Percentiles rank a stretch among this genome's conserved stretches.
Evolutionary conservation across 768 basidiomycete genomes (phyloP).

Genomic region (Phallus indusiatus): DNA sequence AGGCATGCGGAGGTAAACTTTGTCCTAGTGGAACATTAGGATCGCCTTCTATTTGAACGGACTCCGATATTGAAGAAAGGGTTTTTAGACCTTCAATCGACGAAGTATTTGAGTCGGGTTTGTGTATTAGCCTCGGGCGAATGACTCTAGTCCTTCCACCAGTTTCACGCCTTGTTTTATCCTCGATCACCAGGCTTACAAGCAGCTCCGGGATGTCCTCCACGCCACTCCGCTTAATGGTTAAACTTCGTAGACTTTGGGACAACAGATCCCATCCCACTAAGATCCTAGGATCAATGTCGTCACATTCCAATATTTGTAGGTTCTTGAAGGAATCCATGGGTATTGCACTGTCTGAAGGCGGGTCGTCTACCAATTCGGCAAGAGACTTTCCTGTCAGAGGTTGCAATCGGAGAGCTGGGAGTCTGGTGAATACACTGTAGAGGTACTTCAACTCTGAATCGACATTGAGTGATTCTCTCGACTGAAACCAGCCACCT

Average conservation of each 20-base stretch:
- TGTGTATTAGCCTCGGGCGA: constrained; percentile 28
- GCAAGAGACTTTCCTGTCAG: constrained; percentile 43
- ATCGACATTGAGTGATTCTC: constrained; percentile 52
- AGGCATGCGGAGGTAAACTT: constrained; percentile 42
- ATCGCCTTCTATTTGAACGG: constrained; percentile 13
- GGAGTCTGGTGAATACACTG: constrained; percentile 85
- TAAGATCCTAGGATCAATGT: constrained; percentile 74
- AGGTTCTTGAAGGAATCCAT: constrained; percentile 81
- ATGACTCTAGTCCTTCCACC: constrained; percentile 42
- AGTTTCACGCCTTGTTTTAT: constrained; percentile 50
- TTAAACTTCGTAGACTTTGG: constrained; percentile 61
- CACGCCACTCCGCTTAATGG: constrained; percentile 68
- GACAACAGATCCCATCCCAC: constrained; percentile 79
- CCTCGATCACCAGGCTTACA: constrained; percentile 67
- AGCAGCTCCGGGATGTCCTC: constrained; percentile 76
- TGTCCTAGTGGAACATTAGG: constrained; percentile 24
- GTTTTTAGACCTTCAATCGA: constrained; percentile 43
- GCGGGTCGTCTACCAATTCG: constrained; percentile 60
- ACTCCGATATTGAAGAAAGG: constrained; percentile 49
- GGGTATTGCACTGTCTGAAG: constrained; percentile 67
- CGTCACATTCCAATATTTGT: constrained; percentile 60
- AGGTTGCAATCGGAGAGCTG: constrained; percentile 59
- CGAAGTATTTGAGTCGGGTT: constrained; percentile 16
- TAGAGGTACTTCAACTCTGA: constrained; percentile 77
- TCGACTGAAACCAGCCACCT: constrained; percentile 59